These are phyloP conservation scores for Ganoderma leucocontextum DNA, from an alignment of 1,284 basidiomycete species.

Conservation along the genomic window DNA sequence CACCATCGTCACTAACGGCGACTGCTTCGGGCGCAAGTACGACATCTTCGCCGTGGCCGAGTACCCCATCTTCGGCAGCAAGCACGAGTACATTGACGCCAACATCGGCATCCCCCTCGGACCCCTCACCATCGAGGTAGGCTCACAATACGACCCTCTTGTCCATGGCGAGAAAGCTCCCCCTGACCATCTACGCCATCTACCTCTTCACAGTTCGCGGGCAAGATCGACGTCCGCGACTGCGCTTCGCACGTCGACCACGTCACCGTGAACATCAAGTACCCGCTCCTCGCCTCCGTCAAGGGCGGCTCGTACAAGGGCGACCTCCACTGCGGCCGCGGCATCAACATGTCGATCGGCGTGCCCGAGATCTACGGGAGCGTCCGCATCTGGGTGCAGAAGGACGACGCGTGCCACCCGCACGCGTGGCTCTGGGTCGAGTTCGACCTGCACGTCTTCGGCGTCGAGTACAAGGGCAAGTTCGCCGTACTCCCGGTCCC, in stretches of 20 bases:
- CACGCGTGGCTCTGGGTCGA: neutral
- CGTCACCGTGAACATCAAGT: neutral
- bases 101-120: constrained; percentile 6
- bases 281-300: neutral
- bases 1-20: neutral
- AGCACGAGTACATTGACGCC: neutral
- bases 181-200: too few relatives aligned
- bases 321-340: neutral
- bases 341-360: neutral
- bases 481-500: neutral
- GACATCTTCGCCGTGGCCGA: constrained; percentile 7
- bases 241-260: neutral
- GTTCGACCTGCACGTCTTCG: constrained; percentile 3
- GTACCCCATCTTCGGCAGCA: constrained; percentile 1
- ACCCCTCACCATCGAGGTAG: neutral
- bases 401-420: neutral
- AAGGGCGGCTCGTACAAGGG: neutral
- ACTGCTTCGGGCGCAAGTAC: neutral
- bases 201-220: neutral
- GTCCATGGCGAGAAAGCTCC: too few relatives aligned
- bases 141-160: neutral
- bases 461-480: neutral
- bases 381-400: neutral
- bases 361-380: constrained; percentile 6
- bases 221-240: neutral